Base-by-base conservation (phyloP, 2,329 filamentous ascomycete species). In the Aspergillus costaricaensis region DNA sequence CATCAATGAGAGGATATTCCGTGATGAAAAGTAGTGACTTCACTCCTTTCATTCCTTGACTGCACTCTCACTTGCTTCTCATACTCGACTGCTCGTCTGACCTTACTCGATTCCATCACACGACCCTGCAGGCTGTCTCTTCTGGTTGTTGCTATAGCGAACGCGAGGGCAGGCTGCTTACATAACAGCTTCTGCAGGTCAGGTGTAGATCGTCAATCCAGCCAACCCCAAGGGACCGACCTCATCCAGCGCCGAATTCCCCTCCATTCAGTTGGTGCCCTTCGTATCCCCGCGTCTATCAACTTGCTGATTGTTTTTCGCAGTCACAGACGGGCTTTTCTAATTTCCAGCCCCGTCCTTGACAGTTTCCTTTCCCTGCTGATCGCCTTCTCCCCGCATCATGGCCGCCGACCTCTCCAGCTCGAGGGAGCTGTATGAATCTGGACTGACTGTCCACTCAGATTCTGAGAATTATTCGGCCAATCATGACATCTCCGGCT, bases 401-500 rank as follows among this genome's bases (percentile, higher is more conserved):
- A 78, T 76, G 73, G 68, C 74, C 55, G 72, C 74, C 53, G 70
- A 75, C 50, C 61, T 61, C 62, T 53, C 68, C 56, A 61, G 64
- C 66, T 71, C 74, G 58, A 67, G 68, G 47, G 77, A 77, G 65
- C 75, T 79, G 55, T 77, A 74, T 62, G 77, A 79, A 62, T 79
- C 77, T n/a, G 68, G 74, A 38, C 56, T 78, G 62, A 81, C 78
- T 3, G 74, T 81, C 54, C 79, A 78, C 51, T 81, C 79, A n/a
- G 79, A 81, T 64, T 81, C 79, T 23, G 79, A 81, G 65, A 77
- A 77, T 65, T 81, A 80, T 65, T 80, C 79, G 5, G 65, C 78
- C 62, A 73, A 77, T 66, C 70, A 77, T 58, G 76, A 78, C 49
- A 68, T 72, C 8, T 70, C 72, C 17, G 47, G 47, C n/a, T 73